Evolutionary conservation across 192 early-diverging fungal species (phyloP).

Genomic region (Rhizophlyctis rosea): DNA sequence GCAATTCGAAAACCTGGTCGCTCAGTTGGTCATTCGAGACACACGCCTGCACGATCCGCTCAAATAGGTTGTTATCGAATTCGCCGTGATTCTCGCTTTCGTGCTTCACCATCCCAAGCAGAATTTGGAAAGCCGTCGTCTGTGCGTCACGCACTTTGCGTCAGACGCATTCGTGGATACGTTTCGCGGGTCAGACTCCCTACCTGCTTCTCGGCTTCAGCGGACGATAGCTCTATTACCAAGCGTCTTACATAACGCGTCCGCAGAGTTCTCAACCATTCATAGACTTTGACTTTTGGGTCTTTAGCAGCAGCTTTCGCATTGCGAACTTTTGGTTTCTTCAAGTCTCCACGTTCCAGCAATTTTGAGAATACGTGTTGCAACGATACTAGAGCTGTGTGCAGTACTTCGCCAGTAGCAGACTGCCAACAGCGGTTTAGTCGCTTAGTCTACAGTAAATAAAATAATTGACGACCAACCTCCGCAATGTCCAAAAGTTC

Average conservation of each 20-base stretch:
- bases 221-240: too few relatives aligned
- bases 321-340: slow-evolving; percentile 6
- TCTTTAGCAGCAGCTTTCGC: too few relatives aligned
- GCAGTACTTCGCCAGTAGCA: slow-evolving; percentile 51
- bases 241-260: too few relatives aligned
- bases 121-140: slow-evolving; percentile 67
- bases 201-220: too few relatives aligned
- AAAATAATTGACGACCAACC: slow-evolving; percentile 20
- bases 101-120: slow-evolving; percentile 67
- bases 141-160: too few relatives aligned
- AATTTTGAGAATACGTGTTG: slow-evolving; percentile 62
- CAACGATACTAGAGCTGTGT: slow-evolving; percentile 70
- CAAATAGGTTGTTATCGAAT: slow-evolving; percentile 72
- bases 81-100: slow-evolving; percentile 54
- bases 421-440: slow-evolving; percentile 29
- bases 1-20: slow-evolving; percentile 48
- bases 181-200: too few relatives aligned
- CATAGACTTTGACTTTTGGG: too few relatives aligned
- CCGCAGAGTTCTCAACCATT: too few relatives aligned
- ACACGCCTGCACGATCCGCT: slow-evolving; percentile 50
- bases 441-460: background rate
- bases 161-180: background rate
- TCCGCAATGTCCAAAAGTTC: slow-evolving; percentile 56
- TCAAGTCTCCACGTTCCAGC: slow-evolving; percentile 31
- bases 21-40: slow-evolving; percentile 42